Base-by-base conservation (phyloP, 345 rosid genomes). In the Anastatica hierochuntica region DNA sequence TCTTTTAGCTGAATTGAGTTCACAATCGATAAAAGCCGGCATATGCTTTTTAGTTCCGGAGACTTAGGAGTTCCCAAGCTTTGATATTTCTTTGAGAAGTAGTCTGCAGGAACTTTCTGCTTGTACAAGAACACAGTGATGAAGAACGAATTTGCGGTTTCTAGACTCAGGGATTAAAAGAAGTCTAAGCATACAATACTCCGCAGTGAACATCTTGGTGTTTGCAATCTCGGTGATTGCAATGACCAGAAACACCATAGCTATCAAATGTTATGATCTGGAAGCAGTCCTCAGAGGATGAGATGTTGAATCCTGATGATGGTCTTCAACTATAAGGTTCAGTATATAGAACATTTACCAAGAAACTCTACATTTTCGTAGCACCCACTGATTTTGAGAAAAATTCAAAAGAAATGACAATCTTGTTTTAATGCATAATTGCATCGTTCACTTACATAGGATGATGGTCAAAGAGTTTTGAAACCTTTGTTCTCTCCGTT, bases 171-270 rank as follows among this genome's bases (percentile, higher is more conserved):
- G 13, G 14, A 8, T 10, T 49, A 3, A 43, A 61, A 44, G 35
- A 58, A 31, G 45, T 16, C 60, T 42, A n/a, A 18, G 68, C 88
- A 46, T 63, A 87, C 90, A 71, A 35, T 53, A 77, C 79, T 55
- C 87, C 96, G 68, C 59, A 58, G 60, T 80, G 80, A 53, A 78
- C 83, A 71, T 79, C n/a, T n/a, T n/a, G n/a, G n/a, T n/a, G n/a
- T n/a, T n/a, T n/a, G n/a, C n/a, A n/a, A n/a, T n/a, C 96, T 6
- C 69, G 39, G 43, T 90, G 98, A 67, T 82, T 90, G 46, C 92
- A 77, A 55, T 90, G 95, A 66, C 92, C 96, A 31, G 89, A 87
- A 71, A 87, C 74, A 17, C 95, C 96, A 67, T 79, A 58, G 29
- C 48, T 67, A 71, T 90, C 95, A 43, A 90, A 90, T 41, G 85